Evolutionary conservation across 345 rosid genomes (phyloP), one percentile per base, ranked within the genome.

Genomic region (Bruguiera gymnorhiza): DNA sequence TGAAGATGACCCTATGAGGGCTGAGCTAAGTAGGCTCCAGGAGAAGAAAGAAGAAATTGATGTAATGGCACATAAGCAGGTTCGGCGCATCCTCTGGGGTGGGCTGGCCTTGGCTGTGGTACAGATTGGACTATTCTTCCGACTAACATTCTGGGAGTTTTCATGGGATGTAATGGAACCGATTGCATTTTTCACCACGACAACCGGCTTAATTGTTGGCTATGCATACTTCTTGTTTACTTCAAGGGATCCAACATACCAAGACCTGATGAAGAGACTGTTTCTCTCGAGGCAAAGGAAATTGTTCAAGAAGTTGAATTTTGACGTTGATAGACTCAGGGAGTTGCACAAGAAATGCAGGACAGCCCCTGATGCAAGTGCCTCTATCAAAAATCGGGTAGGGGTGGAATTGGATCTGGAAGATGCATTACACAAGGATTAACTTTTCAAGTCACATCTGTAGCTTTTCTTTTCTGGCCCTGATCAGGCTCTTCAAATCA

Each of bases 91-190:
- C 50, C 93, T 92, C 13, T 92, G 91, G 92, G 16, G 62, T 18
- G 99, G 97, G 62, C 81, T 95, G 1, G 97, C 86, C 21, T 54
- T 86, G 39, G 67, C 92, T 3, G 69, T 90, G 64, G 37, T 82
- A 20, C 97, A 88, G 58, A 82, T 91, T 5, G 78, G 84, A 6
- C 81, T 92, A n/a, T 92, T 95, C 82, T 86, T 95, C 67, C 79
- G 99, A 65, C 78, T 95, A 51, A 95, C 99, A 7, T 95, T 95
- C 74, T 95, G 99, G 99, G 99, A 95, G 70, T 89, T 93, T 66
- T 93, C 98, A 9, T 93, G 98, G 98, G 98, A 93, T 80, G 92
- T 93, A 24, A 93, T 93, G 98, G 98, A 93, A 78, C 98, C 98
- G 8, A 85, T 93, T 27, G 88, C 94, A 0, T 93, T 93, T 78